Evolutionary conservation across 1,284 basidiomycete genomes (phyloP), one percentile per base, ranked within the genome.

Genomic region (Tilletia setariae): DNA sequence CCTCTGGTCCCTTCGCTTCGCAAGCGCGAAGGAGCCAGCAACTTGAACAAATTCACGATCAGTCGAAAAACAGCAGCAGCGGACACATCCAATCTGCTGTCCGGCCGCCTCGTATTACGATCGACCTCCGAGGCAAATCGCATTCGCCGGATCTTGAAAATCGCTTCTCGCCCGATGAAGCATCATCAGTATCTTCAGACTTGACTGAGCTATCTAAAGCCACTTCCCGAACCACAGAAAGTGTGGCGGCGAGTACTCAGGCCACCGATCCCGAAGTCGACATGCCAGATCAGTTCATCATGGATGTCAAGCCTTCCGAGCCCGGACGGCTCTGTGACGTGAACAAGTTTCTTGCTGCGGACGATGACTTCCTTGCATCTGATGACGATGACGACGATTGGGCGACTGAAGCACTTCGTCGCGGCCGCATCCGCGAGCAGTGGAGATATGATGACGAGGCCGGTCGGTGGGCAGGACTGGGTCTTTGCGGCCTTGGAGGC

Each of bases 401-500:
- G 19, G 32, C 61, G 35, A 68, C 68, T 19, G 71, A 74, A 61
- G 67, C 72, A 44, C 68, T 70, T 53, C 69, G 68, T 9, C 74
- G 71, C 75, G 63, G 69, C 2, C 62, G 67, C 21, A 40, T 76
- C 21, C 74, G 75, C 53, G 79, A 81, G 68, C 73, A 76, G 21
- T 82, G 80, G 80, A 70, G 79, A 25, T 82, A 82, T 67, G 79
- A 82, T 64, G 79, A 82, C 64, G 80, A 82, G 65, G 70, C 70
- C 4, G 80, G 80, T 6, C 72, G 76, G 19, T 82, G 76, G 67
- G 80, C 80, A 6, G 80, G 80, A 8, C 70, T 81, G 1, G 80
- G 80, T 43, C 78, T 82, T 2, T 72, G 74, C 7, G 76, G 79
- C 13, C 72, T 82, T 1, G 80, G 80, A 42, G 80, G 80, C 49